Conservation (phyloP, 2,329 filamentous ascomycete genomes). For the Zarea fungicola region DNA sequence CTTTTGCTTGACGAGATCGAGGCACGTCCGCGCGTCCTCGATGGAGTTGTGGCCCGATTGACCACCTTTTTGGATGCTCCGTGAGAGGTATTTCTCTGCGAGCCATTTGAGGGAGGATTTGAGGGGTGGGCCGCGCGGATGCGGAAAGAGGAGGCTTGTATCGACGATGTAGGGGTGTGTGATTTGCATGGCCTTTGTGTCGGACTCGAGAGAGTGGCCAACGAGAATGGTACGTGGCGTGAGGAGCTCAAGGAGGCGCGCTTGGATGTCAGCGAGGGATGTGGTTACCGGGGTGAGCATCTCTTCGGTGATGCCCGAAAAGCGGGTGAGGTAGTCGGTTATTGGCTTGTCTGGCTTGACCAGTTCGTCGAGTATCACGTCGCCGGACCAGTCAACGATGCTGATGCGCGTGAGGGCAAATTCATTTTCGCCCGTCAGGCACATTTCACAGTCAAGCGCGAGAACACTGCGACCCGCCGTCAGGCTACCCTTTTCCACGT, state of each 20-base stretch:
- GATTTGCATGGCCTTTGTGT: slow-evolving; percentile 76
- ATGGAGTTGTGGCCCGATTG: slow-evolving; percentile 78
- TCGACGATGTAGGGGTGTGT: slow-evolving; percentile 93
- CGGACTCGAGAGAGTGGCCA: slow-evolving; percentile 77
- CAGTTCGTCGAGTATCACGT: slow-evolving; percentile 77
- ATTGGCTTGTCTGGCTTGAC: slow-evolving; percentile 89
- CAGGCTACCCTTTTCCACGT: slow-evolving; percentile 75
- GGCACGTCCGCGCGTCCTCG: slow-evolving; percentile 85
- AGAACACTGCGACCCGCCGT: slow-evolving; percentile 75
- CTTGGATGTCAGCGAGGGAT: slow-evolving; percentile 75
- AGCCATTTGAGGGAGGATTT: slow-evolving; percentile 91
- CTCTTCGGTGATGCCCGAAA: slow-evolving; percentile 84
- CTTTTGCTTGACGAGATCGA: slow-evolving; percentile 92
- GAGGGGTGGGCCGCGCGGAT: slow-evolving; percentile 80
- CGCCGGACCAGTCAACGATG: slow-evolving; percentile 78
- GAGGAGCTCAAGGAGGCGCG: slow-evolving; percentile 66
- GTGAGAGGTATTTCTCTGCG: slow-evolving; percentile 74
- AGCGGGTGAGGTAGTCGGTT: slow-evolving; percentile 84
- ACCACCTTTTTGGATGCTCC: slow-evolving; percentile 82
- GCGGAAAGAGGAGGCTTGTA: slow-evolving; percentile 83
- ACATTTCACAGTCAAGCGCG: slow-evolving; percentile 96
- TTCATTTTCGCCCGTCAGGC: slow-evolving; percentile 72
- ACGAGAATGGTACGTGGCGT: slow-evolving; percentile 68
- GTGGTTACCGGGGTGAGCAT: slow-evolving; percentile 82
- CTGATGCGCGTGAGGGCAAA: slow-evolving; percentile 87